Evolutionary conservation across 2,329 filamentous ascomycete genomes (phyloP).

Genomic region (Sporothrix pseudoabietina): DNA sequence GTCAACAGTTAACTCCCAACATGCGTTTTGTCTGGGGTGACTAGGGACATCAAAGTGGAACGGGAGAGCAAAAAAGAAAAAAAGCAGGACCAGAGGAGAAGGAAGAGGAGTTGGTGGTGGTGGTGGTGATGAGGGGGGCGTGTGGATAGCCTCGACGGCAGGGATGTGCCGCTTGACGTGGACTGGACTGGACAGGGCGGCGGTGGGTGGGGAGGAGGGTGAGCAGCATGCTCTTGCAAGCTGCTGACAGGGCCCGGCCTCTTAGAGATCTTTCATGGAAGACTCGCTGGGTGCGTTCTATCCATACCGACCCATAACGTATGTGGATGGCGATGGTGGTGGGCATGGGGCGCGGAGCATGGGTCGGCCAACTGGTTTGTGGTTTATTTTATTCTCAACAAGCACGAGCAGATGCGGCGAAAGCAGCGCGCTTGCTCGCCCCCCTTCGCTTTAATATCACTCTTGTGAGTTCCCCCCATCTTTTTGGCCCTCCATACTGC

Average conservation of each 20-base stretch:
- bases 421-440: not conserved
- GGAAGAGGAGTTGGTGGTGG: not conserved
- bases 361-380: slow-evolving; percentile 11
- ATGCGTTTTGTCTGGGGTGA: slow-evolving; percentile 3
- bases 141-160: slow-evolving; percentile 7
- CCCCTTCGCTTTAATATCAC: not conserved
- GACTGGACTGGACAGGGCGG: not conserved
- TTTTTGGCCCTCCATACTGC: not conserved
- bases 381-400: not conserved
- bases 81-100: not conserved
- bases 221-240: slow-evolving; percentile 15
- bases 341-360: slow-evolving; percentile 17
- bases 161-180: slow-evolving; percentile 25
- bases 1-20: slow-evolving; percentile 22
- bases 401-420: slow-evolving; percentile 1
- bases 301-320: not conserved
- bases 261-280: not conserved
- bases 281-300: not conserved
- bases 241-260: slow-evolving; percentile 17
- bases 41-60: slow-evolving; percentile 10
- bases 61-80: not conserved
- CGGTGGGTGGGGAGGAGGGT: slow-evolving; percentile 16
- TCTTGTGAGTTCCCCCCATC: not conserved
- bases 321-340: slow-evolving; percentile 22
- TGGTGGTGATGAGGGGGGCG: not conserved